Conservation (phyloP, 305 asterid species). For the Rubia peregrina region DNA sequence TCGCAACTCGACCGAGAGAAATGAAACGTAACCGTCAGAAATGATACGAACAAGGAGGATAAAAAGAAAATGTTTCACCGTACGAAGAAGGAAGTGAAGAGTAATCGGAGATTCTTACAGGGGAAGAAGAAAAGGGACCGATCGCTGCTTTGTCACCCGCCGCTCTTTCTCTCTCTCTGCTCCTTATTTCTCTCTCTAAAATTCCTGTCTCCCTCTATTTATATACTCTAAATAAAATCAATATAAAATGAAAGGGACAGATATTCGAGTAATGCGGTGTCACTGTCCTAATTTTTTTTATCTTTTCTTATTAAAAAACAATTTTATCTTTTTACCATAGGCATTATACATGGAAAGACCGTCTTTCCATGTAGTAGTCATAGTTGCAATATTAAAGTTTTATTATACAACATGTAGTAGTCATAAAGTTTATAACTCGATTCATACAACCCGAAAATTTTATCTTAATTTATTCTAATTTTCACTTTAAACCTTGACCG, state of each 20-base stretch:
- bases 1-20: not conserved
- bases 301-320: too few species aligned
- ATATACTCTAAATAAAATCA: not conserved
- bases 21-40: not conserved
- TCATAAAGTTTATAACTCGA: too few species aligned
- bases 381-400: too few species aligned
- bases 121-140: not conserved
- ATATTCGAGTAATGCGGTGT: not conserved
- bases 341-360: too few species aligned
- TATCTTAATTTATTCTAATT: too few species aligned
- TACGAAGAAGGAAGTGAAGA: not conserved
- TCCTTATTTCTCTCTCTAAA: not conserved
- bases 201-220: not conserved
- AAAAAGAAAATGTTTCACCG: not conserved
- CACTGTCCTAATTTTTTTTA: not conserved
- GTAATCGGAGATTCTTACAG: not conserved
- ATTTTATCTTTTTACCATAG: too few species aligned
- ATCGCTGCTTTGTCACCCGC: slow-evolving; percentile 12
- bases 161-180: not conserved
- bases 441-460: too few species aligned
- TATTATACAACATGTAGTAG: too few species aligned
- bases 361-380: too few species aligned
- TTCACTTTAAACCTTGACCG: too few species aligned
- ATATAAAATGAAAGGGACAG: not conserved
- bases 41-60: not conserved